These are phyloP conservation scores for Candolleomyces efflorescens DNA, from an alignment of 768 basidiomycete species.

Conservation along the genomic window DNA sequence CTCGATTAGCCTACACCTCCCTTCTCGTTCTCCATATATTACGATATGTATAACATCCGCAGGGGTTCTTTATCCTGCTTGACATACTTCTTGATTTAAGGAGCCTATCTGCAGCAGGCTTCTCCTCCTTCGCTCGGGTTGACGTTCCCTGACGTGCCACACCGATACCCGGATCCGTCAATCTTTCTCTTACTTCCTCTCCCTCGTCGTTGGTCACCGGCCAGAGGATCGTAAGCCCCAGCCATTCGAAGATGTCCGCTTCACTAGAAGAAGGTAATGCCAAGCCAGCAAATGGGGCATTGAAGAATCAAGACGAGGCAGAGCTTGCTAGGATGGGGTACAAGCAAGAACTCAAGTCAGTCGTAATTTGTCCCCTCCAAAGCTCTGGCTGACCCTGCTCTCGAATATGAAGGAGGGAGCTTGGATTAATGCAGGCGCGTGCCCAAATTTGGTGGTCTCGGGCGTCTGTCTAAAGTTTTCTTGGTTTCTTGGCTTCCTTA, in stretches of 20 bases:
- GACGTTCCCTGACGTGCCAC: too few relatives aligned
- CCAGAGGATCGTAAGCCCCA: too few relatives aligned
- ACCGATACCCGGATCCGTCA: neutral
- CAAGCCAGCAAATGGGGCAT: neutral
- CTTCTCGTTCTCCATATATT: too few relatives aligned
- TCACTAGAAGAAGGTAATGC: neutral
- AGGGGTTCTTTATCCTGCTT: too few relatives aligned
- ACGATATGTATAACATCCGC: too few relatives aligned
- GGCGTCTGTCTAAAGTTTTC: neutral
- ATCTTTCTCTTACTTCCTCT: neutral
- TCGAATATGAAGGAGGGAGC: constrained; percentile 45
- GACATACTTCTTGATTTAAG: too few relatives aligned
- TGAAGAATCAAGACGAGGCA: constrained; percentile 42
- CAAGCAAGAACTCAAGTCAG: constrained; percentile 63
- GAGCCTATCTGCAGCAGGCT: too few relatives aligned
- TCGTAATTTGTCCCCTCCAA: constrained; percentile 1
- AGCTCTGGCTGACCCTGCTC: neutral
- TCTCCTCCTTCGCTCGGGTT: too few relatives aligned
- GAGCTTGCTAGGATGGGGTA: constrained; percentile 69
- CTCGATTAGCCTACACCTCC: too few relatives aligned
- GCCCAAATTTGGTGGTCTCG: neutral
- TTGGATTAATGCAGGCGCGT: constrained; percentile 57
- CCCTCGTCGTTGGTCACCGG: neutral
- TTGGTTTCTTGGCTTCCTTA: constrained; percentile 15
- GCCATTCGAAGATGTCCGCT: neutral